Base-by-base conservation (phyloP, 345 rosid genomes). In the Camelina neglecta region DNA sequence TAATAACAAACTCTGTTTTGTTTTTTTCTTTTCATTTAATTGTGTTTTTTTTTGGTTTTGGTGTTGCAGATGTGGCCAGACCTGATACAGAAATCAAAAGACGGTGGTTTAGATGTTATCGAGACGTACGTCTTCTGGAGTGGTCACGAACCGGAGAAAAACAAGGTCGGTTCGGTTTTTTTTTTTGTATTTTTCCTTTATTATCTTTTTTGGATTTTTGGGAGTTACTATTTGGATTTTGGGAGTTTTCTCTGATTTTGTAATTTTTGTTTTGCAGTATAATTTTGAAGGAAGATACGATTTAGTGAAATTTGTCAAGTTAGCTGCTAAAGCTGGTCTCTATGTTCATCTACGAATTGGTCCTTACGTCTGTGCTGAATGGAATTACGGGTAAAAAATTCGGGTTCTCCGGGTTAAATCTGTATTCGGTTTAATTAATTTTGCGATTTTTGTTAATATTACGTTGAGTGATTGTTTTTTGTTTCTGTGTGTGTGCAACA, bases 81-180 rank as follows among this genome's bases (percentile, higher is more conserved):
- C 82, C 93, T 94, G 33, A 85, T 94, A 35, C 92, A 94, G 87
- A 94, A 91, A 80, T 90, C 98, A 2, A 94, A 94, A 71, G 98
- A 94, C 68, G 98, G 98, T 78, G 97, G 98, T 8, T 80, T 94
- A 75, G 93, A 94, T 60, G 85, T 91, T 51, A 90, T 94, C 12
- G 97, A 94, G 83, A 94, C 98, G 11, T 94, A 94, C 12, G 93
- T 94, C 50, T 94, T 94, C 67, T 94, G 98, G 98, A 87, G 84
- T 73, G 70, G 58, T 50, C 98, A 94, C 58, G 98, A 94, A 67
- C 97, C 97, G 0, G 90, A 83, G 71, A 85, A 80, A 62, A 90
- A 86, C 58, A 90, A 94, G 98, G 98, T 92, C 7, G 33, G 36
- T 53, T 15, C 48, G 7, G 21, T 74, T 49, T 41, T 49, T 45